Base-by-base conservation (phyloP, 2,329 filamentous ascomycete genomes). In the Talaromyces sp. region DNA sequence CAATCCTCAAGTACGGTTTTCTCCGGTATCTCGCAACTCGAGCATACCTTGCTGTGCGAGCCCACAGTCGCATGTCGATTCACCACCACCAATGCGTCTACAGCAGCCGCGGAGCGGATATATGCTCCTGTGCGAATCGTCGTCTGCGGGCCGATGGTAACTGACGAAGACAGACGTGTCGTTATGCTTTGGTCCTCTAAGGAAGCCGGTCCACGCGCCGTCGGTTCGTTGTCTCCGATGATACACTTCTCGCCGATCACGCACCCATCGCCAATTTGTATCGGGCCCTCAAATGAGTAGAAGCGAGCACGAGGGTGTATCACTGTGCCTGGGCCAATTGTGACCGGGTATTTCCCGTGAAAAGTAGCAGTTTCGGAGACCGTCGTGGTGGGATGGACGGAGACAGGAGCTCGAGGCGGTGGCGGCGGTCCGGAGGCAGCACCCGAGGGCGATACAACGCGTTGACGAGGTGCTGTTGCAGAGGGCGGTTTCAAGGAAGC, bases 241-340 rank as follows among this genome's bases (percentile, higher is more conserved):
- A 75, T 63, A 52, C 69, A 72, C 64, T 81, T 81, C 70, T 98
- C 95, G 67, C 89, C 87, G 51, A 98, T 82, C 53, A 96, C 89
- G 69, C 90, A 95, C 58, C 89, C 87, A 62, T 91, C 87, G 30
- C 93, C 92, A 63, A 96, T 85, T 31, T 87, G 87, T 67, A 98
- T 87, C 51, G 92, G 88, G 4, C 92, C 92, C 57, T 89, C 83
- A 61, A 87, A 87, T 8, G 94, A 89, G 69, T 92, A 90, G 61
- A 97, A 84, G 64, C 88, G 87, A 16, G 88, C 86, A 56, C 93
- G 90, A 1, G 95, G 93, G 70, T 98, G 94, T n/a, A 99, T 78
- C 6, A 97, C 85, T 3, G 87, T 88, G 70, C 92, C 88, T 28
- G 90, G 83, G 61, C 88, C 88, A 65, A 98, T 87, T 52, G 86